Evolutionary conservation across 2,329 filamentous ascomycete species (phyloP), one percentile per base, ranked within the genome.

Genomic region (Monosporascus ibericus): DNA sequence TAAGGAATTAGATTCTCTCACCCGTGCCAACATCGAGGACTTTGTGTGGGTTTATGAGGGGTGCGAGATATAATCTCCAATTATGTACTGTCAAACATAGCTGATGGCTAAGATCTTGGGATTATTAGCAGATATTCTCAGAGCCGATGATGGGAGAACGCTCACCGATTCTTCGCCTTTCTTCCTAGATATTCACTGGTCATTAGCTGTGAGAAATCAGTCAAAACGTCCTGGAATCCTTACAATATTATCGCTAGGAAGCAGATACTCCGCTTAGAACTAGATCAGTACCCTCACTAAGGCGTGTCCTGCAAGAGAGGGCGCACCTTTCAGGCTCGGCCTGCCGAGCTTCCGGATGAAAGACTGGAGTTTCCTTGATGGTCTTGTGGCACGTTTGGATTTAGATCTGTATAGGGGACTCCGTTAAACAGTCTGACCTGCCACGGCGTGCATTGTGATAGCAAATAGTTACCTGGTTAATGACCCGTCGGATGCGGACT

Each of bases 1-100:
- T 18, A 25, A n/a, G 22, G 6, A 7, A 3, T 18, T 17, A 17
- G 5, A 5, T 27, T 25, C 24, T 25, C 42, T 46, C 24, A 46
- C 64, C 64, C 11, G 64, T 64, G 48, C 64, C 64, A 36, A 67
- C 54, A 18, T 67, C 64, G 27, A 67, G 56, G 11, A 63, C 63
- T 44, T 57, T 59, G 48, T 57, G 62, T 18, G 64, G 59, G 22
- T 56, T 61, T 15, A 50, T 52, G 38, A 64, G 55, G 20, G 65
- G 65, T 24, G 59, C 62, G 30, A 67, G 52, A 51, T 66, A 58
- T 34, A 65, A 59, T 37, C 58, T 60, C 22, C 60, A 60, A 37
- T 65, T 62, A 40, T 66, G 64, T 2, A 46, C 42, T 14, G 42
- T 46, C 22, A 30, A 27, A 24, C 42, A 46, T 46, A 46, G 24